Conservation (phyloP, 2,329 filamentous ascomycete species). For the Monosporascus sp. region DNA sequence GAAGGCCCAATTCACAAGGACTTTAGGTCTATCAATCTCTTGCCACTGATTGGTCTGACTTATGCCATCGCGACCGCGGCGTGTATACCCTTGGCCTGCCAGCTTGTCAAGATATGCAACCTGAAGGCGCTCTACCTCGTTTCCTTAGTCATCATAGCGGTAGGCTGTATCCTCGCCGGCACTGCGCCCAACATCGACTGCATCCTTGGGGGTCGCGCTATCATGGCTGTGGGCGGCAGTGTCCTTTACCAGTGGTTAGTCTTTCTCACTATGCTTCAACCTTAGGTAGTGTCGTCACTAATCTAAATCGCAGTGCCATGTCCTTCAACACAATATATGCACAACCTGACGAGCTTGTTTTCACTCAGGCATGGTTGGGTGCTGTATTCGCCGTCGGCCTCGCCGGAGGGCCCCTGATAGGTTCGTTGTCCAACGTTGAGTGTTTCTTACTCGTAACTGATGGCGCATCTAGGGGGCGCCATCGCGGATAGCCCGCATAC, state of each 20-base stretch:
- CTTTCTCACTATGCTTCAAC: not conserved
- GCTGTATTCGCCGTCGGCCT: conserved; percentile 23
- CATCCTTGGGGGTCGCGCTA: conserved; percentile 27
- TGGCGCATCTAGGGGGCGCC: conserved; percentile 17
- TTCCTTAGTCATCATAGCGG: conserved; percentile 22
- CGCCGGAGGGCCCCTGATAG: conserved; percentile 21
- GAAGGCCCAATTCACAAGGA: conserved; percentile 54
- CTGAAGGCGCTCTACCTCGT: conserved; percentile 24
- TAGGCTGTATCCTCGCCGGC: conserved; percentile 25
- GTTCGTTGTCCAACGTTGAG: conserved; percentile 18
- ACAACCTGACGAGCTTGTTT: conserved; percentile 11
- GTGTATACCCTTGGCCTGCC: conserved; percentile 29
- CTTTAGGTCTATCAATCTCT: conserved; percentile 32
- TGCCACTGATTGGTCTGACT: conserved; percentile 35
- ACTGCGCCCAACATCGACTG: conserved; percentile 22
- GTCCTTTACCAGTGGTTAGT: conserved; percentile 27
- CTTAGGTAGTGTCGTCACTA: not conserved
- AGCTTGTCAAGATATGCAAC: conserved; percentile 28
- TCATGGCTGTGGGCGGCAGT: conserved; percentile 27
- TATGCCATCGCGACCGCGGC: conserved; percentile 31
- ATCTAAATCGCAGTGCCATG: conserved; percentile 3
- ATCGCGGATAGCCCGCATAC: conserved; percentile 30
- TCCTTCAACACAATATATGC: conserved; percentile 18
- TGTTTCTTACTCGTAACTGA: conserved; percentile 2
- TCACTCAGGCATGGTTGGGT: conserved; percentile 13